phyloP scores from a whole-genome alignment of 78 protist species.

The Dictyostelium intermedium region DNA sequence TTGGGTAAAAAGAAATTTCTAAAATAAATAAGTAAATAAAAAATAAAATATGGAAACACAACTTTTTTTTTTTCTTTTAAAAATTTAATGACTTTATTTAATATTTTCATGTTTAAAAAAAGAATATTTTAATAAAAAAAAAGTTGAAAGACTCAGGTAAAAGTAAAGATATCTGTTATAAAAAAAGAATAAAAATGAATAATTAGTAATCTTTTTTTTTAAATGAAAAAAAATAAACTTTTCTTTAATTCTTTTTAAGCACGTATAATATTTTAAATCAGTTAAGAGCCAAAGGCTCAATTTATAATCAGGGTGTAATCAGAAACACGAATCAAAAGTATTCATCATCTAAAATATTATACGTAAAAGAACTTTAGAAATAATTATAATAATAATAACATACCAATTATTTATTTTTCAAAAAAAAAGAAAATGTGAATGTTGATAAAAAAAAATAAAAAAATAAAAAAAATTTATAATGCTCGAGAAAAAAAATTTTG shows the following conservation, averaged over 20 bases:
- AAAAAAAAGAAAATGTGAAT: too few relatives aligned
- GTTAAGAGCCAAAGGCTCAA: not conserved
- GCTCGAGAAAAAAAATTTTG: too few relatives aligned
- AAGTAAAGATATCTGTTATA: not conserved
- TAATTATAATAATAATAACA: too few relatives aligned
- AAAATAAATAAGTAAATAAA: not conserved
- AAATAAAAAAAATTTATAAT: too few relatives aligned
- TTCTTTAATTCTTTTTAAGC: not conserved
- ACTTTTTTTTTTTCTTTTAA: not conserved
- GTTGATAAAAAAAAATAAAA: too few relatives aligned
- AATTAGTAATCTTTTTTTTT: not conserved
- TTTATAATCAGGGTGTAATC: conserved; percentile 19
- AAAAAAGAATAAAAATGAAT: not conserved
- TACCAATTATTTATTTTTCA: too few relatives aligned
- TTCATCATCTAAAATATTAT: conserved; percentile 8
- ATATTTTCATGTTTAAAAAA: not conserved
- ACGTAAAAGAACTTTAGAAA: too few relatives aligned
- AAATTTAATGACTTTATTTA: not conserved
- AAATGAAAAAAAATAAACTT: not conserved
- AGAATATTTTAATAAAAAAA: not conserved
- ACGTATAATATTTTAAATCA: not conserved
- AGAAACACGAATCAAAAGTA: conserved; percentile 11
- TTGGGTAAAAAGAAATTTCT: conserved; percentile 14
- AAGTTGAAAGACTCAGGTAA: not conserved
- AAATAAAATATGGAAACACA: not conserved